Evolutionary conservation across 768 basidiomycete species (phyloP).

Genomic region (Suillus decipiens): DNA sequence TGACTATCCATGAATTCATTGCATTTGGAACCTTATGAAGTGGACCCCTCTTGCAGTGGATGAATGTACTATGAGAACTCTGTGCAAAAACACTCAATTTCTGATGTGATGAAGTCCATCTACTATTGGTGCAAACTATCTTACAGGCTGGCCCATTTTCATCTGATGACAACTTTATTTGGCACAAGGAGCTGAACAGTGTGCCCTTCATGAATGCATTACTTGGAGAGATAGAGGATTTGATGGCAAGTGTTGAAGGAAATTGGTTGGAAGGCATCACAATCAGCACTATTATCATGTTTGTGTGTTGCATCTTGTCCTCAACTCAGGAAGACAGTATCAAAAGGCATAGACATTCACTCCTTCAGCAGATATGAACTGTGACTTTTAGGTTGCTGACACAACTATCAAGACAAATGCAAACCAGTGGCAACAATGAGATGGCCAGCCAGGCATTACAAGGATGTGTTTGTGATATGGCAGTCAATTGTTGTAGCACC

Average conservation of each 20-base stretch:
- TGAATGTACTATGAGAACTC: slow-evolving; percentile 51
- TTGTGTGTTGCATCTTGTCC: slow-evolving; percentile 39
- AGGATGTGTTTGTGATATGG: slow-evolving; percentile 36
- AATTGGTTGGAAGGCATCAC: slow-evolving; percentile 44
- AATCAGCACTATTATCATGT: slow-evolving; percentile 35
- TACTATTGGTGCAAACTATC: slow-evolving; percentile 44
- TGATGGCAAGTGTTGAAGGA: slow-evolving; percentile 36
- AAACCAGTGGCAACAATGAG: slow-evolving; percentile 13
- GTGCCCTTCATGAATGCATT: slow-evolving; percentile 37
- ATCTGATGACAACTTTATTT: slow-evolving; percentile 25
- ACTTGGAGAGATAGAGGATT: slow-evolving; percentile 36
- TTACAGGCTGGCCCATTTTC: slow-evolving; percentile 42
- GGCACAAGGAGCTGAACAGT: slow-evolving; percentile 45
- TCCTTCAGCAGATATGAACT: slow-evolving; percentile 35
- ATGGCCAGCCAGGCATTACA: slow-evolving; percentile 17
- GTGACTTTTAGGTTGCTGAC: slow-evolving; percentile 39
- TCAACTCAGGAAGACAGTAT: slow-evolving; percentile 22
- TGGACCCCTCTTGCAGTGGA: slow-evolving; percentile 49
- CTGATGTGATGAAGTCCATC: slow-evolving; percentile 39
- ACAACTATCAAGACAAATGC: slow-evolving; percentile 29
- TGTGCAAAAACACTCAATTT: slow-evolving; percentile 41
- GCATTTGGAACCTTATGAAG: slow-evolving; percentile 48
- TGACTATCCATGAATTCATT: slow-evolving; percentile 47
- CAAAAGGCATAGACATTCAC: slow-evolving; percentile 18
- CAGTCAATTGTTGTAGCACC: slow-evolving; percentile 39